These are phyloP conservation scores for Pisolithus orientalis DNA, from an alignment of 768 basidiomycete species.

Conservation along the genomic window DNA sequence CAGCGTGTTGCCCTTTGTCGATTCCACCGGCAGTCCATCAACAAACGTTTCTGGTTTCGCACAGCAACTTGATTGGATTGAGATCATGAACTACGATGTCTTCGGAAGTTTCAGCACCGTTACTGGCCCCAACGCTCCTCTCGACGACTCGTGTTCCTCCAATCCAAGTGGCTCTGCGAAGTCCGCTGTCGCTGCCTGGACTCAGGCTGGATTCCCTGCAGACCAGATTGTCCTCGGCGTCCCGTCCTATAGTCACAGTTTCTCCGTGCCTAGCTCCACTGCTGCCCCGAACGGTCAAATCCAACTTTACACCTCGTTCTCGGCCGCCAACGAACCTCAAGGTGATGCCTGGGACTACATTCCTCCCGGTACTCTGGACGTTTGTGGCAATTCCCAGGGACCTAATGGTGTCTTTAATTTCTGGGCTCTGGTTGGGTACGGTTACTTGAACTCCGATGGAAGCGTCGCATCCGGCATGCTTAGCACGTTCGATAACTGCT, in stretches of 20 bases:
- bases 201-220: constrained; percentile 66
- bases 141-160: constrained; percentile 70
- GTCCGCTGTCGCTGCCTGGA: constrained; percentile 72
- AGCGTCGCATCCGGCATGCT: constrained; percentile 47
- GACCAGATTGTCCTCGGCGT: constrained; percentile 76
- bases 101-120: constrained; percentile 47
- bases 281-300: constrained; percentile 26
- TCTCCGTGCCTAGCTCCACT: constrained; percentile 25
- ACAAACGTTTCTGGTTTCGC: constrained; percentile 63
- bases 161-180: constrained; percentile 70
- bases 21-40: constrained; percentile 47
- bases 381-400: constrained; percentile 50
- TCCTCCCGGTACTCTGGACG: constrained; percentile 38
- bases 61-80: constrained; percentile 66
- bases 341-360: constrained; percentile 55
- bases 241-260: constrained; percentile 80
- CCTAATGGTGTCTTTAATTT: constrained; percentile 50
- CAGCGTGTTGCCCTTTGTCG: constrained; percentile 60
- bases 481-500: constrained; percentile 58
- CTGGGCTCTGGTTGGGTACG: constrained; percentile 52
- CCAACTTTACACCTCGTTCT: constrained; percentile 48
- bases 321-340: constrained; percentile 33
- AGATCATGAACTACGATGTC: constrained; percentile 69
- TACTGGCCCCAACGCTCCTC: constrained; percentile 78
- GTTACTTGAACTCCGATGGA: constrained; percentile 44